These are phyloP conservation scores for Moniliella sp. DNA, from an alignment of 1,284 basidiomycete species.

Conservation along the genomic window DNA sequence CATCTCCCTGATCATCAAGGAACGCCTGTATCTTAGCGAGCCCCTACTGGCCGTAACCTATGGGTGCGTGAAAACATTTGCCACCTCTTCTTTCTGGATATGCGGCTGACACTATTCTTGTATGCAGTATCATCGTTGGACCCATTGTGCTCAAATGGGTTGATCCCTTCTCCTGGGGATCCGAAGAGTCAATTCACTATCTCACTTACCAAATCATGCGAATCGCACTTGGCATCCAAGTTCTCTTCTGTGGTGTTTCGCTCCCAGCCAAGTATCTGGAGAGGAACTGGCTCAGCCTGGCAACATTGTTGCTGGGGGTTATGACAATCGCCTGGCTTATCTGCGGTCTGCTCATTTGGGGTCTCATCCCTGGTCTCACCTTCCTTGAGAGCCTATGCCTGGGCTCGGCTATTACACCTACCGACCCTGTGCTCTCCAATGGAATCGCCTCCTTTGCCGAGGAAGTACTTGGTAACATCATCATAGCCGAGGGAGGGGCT, in stretches of 20 bases:
- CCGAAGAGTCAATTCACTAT: slow-evolving; percentile 8
- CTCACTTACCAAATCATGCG: slow-evolving; percentile 35
- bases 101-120: background rate
- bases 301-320: slow-evolving; percentile 30
- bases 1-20: slow-evolving; percentile 24
- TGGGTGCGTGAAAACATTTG: slow-evolving; percentile 5
- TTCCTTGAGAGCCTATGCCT: slow-evolving; percentile 35
- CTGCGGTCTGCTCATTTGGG: slow-evolving; percentile 31
- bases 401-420: slow-evolving; percentile 35
- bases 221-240: slow-evolving; percentile 30
- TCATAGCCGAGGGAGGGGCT: slow-evolving; percentile 35
- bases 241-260: slow-evolving; percentile 35
- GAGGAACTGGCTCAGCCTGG: slow-evolving; percentile 25
- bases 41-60: slow-evolving; percentile 24
- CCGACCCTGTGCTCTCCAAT: slow-evolving; percentile 35
- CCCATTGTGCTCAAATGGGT: slow-evolving; percentile 29
- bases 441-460: slow-evolving; percentile 34
- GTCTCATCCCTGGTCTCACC: slow-evolving; percentile 29
- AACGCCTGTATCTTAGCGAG: slow-evolving; percentile 26
- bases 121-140: slow-evolving; percentile 16
- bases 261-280: slow-evolving; percentile 32
- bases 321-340: slow-evolving; percentile 37
- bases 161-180: slow-evolving; percentile 20
- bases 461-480: slow-evolving; percentile 36
- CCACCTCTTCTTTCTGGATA: background rate